Conservation (phyloP, 352 stramenopile species). For the Pythium chondricola region DNA sequence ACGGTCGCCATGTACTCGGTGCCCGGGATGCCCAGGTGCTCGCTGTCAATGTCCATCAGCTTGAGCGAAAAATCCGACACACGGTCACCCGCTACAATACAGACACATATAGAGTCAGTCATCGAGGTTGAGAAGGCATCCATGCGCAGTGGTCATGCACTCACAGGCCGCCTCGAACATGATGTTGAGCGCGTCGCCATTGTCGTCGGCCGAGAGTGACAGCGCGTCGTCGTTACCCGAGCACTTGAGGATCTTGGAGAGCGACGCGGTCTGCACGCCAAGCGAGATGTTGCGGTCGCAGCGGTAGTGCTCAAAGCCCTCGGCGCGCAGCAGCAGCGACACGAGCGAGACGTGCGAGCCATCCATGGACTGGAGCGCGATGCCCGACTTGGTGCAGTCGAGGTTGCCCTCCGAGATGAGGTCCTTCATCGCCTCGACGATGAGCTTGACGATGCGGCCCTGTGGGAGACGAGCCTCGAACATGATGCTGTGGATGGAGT, state of each 20-base stretch:
- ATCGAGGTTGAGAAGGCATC: conserved; percentile 38
- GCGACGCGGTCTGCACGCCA: conserved; percentile 95
- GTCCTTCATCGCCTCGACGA: conserved; percentile 99
- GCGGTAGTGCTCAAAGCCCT: conserved; percentile 98
- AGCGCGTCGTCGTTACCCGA: conserved; percentile 97
- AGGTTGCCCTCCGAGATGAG: conserved; percentile 98
- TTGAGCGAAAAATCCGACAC: conserved; percentile 98
- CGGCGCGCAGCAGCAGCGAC: conserved; percentile 88
- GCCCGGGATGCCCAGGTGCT: conserved; percentile 98
- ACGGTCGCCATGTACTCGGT: conserved; percentile 97
- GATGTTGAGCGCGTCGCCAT: conserved; percentile 93
- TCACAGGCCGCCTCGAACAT: conserved; percentile 96
- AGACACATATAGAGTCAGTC: conserved; percentile 1
- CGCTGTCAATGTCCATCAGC: conserved; percentile 99
- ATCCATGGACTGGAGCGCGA: conserved; percentile 98
- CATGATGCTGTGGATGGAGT: too few relatives aligned
- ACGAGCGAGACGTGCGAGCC: conserved; percentile 98
- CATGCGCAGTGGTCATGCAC: conserved; percentile 16
- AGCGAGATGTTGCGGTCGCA: conserved; percentile 97
- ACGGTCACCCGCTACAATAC: conserved; percentile 71
- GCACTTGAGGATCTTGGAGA: conserved; percentile 99
- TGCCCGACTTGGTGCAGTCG: conserved; percentile 91
- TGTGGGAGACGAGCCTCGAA: conserved; percentile 97
- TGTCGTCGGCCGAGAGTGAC: conserved; percentile 98
- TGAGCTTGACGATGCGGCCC: conserved; percentile 97